Base-by-base conservation (phyloP, 352 stramenopile species). In the Pythium insidiosum region DNA sequence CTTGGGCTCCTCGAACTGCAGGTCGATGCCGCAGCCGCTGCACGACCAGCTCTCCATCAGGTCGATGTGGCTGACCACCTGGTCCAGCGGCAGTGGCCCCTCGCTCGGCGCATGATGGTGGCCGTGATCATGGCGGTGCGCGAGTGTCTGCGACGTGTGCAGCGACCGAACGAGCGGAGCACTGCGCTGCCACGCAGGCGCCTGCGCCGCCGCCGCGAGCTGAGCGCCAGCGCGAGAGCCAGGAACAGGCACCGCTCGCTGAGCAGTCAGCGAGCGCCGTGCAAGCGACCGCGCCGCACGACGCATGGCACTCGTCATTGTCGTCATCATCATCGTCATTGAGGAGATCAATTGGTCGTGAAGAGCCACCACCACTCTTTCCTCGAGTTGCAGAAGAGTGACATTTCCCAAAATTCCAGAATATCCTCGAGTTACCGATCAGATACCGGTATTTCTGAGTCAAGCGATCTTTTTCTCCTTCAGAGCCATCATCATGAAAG, bases 11-110 rank as follows among this genome's bases (percentile, higher is more conserved):
- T 76, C 53, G 39, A 79, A 73, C 61, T 93, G 80, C 43, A 93
- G 28, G 22, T 79, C 75, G 41, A 93, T 90, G 35, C 80, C 80
- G 31, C 80, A 93, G 33, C 80, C 80, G 38, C 67, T 88, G 66
- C 80, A 93, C 6, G 61, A 77, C 69, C 79, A 88, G 39, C 82
- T 51, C 59, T 93, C 80, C 80, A 93, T 93, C 18, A 93, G 53
- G 9, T 77, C 74, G 36, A 90, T 61, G 43, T 93, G 80, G 43
- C 63, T 78, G 11, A 78, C 35, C 28, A 89, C 69, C 29, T 79
- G 75, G 3, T 85, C 75, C 25, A 82, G 43, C 2, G 52, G 72
- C 16, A 88, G 39, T 37, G 24, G 37, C 33, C 47, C 39, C 39
- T 50, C 33, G 52, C 28, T 40, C 22, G 22, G 29, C 24, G 18